These are phyloP conservation scores for Davidsoniella neocaledoniae DNA, from an alignment of 2,329 filamentous ascomycete genomes.

Conservation along the genomic window DNA sequence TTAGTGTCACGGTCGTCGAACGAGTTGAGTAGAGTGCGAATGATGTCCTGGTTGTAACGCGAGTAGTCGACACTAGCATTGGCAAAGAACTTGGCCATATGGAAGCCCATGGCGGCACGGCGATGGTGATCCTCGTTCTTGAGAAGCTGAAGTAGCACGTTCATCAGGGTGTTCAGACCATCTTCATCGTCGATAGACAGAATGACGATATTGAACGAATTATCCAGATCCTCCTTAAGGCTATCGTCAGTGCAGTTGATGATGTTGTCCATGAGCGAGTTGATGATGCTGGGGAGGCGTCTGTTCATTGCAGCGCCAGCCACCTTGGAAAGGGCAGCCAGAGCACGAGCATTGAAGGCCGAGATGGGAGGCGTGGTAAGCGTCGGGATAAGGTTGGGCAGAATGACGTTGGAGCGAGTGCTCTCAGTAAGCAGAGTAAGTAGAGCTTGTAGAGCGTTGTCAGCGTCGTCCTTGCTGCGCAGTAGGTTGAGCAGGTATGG, in stretches of 20 bases:
- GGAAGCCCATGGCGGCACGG: constrained; percentile 59
- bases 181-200: constrained; percentile 91
- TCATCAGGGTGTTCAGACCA: constrained; percentile 91
- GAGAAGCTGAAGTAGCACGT: constrained; percentile 67
- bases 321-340: constrained; percentile 85
- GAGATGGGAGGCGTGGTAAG: constrained; percentile 81
- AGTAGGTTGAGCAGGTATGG: constrained; percentile 84
- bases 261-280: constrained; percentile 85
- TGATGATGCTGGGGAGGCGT: constrained; percentile 75
- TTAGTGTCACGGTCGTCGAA: constrained; percentile 75
- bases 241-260: constrained; percentile 59
- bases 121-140: constrained; percentile 87
- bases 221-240: constrained; percentile 55
- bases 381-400: constrained; percentile 90
- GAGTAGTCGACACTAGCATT: constrained; percentile 75
- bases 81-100: constrained; percentile 75
- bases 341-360: constrained; percentile 82
- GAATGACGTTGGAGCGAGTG: constrained; percentile 84
- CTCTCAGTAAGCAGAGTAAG: constrained; percentile 88
- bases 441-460: constrained; percentile 82
- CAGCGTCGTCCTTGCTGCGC: constrained; percentile 68
- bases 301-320: constrained; percentile 83
- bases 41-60: constrained; percentile 87
- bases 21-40: constrained; percentile 74
- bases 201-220: constrained; percentile 76